A percentile compares a stretch with the other conserved stretches of the same genome.
These are phyloP conservation scores for Serpula lacrymans DNA, from an alignment of 768 basidiomycete genomes.

Conservation along the genomic window DNA sequence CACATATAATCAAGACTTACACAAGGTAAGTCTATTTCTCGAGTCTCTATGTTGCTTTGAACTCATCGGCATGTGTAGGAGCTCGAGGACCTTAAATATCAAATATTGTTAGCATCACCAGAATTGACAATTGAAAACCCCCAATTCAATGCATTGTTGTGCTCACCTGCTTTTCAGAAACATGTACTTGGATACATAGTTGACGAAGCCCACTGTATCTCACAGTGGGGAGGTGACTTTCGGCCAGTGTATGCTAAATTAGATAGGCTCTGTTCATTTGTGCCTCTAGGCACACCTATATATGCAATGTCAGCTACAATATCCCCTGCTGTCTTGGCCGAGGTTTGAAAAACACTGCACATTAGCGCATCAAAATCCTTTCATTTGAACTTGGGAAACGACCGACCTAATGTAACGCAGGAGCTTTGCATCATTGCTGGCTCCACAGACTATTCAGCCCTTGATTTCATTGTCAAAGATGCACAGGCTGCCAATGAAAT, in stretches of 20 bases:
- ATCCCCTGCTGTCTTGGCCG: slow-evolving; percentile 20
- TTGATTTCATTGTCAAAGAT: slow-evolving; percentile 11
- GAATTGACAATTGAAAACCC: slow-evolving; percentile 37
- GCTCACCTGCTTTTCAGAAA: slow-evolving; percentile 10
- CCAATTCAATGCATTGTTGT: slow-evolving; percentile 24
- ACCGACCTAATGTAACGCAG: slow-evolving; percentile 32
- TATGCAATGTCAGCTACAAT: slow-evolving; percentile 33
- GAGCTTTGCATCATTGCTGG: slow-evolving; percentile 19
- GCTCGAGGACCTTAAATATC: slow-evolving; percentile 16
- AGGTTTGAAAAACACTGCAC: slow-evolving; percentile 21
- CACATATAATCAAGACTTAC: slow-evolving; percentile 9
- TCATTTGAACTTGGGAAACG: slow-evolving; percentile 34
- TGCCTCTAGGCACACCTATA: slow-evolving; percentile 33
- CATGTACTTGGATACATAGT: too few relatives aligned
- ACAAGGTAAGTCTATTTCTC: too few relatives aligned
- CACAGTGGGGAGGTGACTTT: slow-evolving; percentile 32
- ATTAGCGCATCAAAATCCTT: slow-evolving; percentile 23
- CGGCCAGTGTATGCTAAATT: slow-evolving; percentile 25
- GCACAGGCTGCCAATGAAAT: neutral
- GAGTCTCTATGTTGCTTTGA: too few relatives aligned
- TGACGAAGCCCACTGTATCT: slow-evolving; percentile 36
- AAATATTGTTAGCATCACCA: slow-evolving; percentile 33
- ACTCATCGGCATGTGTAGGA: too few relatives aligned
- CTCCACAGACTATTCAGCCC: slow-evolving; percentile 17
- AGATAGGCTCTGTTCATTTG: slow-evolving; percentile 22